Conservation (phyloP, 225 moss, liverwort and hornwort species). For the Asterella californica region DNA sequence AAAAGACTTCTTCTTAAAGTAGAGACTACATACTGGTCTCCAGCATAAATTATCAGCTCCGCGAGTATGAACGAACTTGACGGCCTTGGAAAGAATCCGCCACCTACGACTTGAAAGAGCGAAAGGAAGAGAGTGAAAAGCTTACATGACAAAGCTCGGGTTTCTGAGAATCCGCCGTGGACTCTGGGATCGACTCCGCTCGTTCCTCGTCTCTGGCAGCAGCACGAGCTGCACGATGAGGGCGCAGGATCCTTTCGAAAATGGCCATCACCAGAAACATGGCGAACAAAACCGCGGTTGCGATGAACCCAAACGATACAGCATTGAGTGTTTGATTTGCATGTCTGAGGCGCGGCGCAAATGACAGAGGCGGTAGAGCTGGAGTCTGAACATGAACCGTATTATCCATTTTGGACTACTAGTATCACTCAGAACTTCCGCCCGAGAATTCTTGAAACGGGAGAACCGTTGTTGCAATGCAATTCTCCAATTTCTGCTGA, state of each 20-base stretch:
- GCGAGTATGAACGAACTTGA: background rate
- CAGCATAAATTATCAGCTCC: background rate
- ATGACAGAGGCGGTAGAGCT: background rate
- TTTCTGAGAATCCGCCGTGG: conserved; percentile 20
- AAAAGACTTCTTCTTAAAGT: background rate
- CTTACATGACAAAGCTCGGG: conserved; percentile 30
- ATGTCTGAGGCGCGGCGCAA: background rate
- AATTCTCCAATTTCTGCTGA: too few species aligned
- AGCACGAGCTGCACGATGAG: conserved; percentile 16
- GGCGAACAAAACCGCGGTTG: conserved; percentile 41
- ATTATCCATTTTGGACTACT: background rate
- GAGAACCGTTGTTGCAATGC: background rate
- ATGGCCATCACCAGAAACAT: conserved; percentile 45
- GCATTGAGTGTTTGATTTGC: conserved; percentile 36
- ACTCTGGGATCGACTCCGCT: conserved; percentile 14
- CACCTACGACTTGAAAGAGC: too few species aligned
- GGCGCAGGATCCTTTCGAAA: conserved; percentile 39
- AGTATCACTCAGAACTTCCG: background rate
- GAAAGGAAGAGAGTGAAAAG: background rate
- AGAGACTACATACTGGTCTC: background rate
- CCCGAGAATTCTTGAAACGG: background rate
- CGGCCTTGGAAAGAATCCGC: too few species aligned
- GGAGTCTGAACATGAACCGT: background rate
- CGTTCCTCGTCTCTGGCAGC: conserved; percentile 8
- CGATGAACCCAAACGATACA: conserved; percentile 43